Evolutionary conservation across 148 eudicot genomes (phyloP).

Genomic region (Silene latifolia): DNA sequence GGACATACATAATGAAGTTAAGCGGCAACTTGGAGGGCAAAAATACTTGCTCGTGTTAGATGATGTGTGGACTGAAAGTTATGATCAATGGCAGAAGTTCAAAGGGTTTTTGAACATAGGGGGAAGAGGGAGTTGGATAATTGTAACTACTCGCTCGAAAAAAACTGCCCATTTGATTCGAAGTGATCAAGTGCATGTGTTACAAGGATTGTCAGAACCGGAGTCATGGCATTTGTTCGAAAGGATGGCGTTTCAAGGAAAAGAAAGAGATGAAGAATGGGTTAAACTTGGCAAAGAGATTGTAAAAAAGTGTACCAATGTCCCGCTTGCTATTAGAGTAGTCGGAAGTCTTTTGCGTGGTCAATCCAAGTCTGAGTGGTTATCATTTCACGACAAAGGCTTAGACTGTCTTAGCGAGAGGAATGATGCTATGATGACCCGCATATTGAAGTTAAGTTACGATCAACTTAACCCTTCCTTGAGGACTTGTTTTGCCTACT

Average conservation of each 20-base stretch:
- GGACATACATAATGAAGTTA: background rate
- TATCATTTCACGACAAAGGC: background rate
- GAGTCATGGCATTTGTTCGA: constrained; percentile 2
- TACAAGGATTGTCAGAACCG: background rate
- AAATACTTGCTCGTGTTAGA: background rate
- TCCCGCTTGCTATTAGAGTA: constrained; percentile 24
- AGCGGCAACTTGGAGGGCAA: background rate
- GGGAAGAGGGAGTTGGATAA: constrained; percentile 7
- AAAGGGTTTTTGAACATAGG: constrained; percentile 5
- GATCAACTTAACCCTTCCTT: background rate
- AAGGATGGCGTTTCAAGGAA: background rate
- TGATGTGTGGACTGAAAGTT: constrained; percentile 6
- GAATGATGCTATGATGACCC: background rate
- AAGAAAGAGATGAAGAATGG: background rate
- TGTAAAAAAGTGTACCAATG: constrained; percentile 16
- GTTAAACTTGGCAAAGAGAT: constrained; percentile 20
- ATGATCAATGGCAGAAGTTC: background rate
- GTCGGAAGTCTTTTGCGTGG: constrained; percentile 18
- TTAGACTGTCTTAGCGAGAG: background rate
- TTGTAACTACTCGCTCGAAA: constrained; percentile 3
- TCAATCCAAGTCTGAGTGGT: constrained; percentile 9
- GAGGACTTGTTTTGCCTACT: constrained; percentile 10
- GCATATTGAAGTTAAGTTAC: constrained; percentile 9
- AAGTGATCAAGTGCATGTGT: background rate
- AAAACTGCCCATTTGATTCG: background rate